Base-by-base conservation (phyloP, 2,329 filamentous ascomycete species). In the Dothistroma pini region DNA sequence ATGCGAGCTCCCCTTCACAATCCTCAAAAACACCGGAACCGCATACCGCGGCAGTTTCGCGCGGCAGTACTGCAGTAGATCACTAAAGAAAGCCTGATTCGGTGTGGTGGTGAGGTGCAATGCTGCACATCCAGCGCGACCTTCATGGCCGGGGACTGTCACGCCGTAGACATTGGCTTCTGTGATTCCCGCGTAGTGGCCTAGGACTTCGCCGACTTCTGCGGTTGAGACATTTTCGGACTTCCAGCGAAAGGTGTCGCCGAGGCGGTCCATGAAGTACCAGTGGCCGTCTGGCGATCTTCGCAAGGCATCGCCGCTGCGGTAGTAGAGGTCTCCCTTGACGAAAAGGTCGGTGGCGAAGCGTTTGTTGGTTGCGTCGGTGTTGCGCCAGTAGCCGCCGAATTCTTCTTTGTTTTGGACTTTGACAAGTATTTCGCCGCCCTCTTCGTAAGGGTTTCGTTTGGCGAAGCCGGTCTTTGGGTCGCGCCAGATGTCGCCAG, bases 351-450 rank as follows among this genome's bases (percentile, higher is more conserved):
- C 74, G 14, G 72, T 72, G 31, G 75, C 76, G 60, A 80, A 80
- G 57, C 76, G 78, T 74, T 86, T 86, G 16, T 80, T 74, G 0
- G 89, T 90, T 0, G 89, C 89, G 48, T 84, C 81, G 0, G 80
- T 77, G 69, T 90, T 88, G 59, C 84, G 82, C 75, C 84, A 88
- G 72, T 92, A 92, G 0, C 89, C 89, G 14, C 84, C 82, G 71
- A 89, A 92, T 5, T 77, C 78, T 7, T 81, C 75, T 8, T 84
- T 81, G 54, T 81, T 75, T 0, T 84, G 81, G 5, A 89, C 78
- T 0, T 80, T 76, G 16, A 91, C 85, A 21, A 93, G 75, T 9
- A 92, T 89, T 75, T 93, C 89, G 10, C 89, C 89, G 1, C 89
- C 89, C 41, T 84, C 79, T 14, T 85, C 84, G 70, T 89, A 89